phyloP scores from a whole-genome alignment of 2,329 filamentous ascomycete species.

The Microdochium bolleyi region DNA sequence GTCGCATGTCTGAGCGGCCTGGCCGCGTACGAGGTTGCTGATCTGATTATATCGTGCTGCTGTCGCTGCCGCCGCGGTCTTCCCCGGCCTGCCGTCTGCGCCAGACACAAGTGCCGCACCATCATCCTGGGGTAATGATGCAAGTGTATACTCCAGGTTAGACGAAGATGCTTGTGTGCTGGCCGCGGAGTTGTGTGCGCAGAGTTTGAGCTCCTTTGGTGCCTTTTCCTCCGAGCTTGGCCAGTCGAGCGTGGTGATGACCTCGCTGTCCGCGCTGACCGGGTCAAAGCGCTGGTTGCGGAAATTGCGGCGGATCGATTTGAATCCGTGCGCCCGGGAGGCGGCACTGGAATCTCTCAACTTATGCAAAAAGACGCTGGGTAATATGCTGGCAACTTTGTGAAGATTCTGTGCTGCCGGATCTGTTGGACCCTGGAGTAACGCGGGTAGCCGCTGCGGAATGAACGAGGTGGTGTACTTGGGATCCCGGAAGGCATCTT shows the following conservation, averaged over 20 bases:
- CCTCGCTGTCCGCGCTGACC: slow-evolving; percentile 18
- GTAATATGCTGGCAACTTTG: slow-evolving; percentile 47
- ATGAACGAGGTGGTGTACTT: slow-evolving; percentile 65
- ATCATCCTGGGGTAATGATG: background rate
- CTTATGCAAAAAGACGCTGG: background rate
- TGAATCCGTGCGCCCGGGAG: background rate
- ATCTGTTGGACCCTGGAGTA: slow-evolving; percentile 40
- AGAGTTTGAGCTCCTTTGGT: background rate
- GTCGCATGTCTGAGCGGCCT: too few relatives aligned
- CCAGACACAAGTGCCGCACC: slow-evolving; percentile 1
- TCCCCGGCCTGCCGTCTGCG: slow-evolving; percentile 9
- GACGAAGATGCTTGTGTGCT: slow-evolving; percentile 9
- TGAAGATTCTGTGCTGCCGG: slow-evolving; percentile 48
- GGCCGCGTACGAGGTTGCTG: too few relatives aligned
- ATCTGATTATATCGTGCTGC: too few relatives aligned
- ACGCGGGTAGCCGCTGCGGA: slow-evolving; percentile 17
- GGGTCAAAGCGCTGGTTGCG: slow-evolving; percentile 24
- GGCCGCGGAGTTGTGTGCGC: slow-evolving; percentile 1
- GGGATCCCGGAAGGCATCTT: slow-evolving; percentile 53
- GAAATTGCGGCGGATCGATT: slow-evolving; percentile 15
- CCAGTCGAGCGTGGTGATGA: slow-evolving; percentile 9
- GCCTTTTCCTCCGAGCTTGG: slow-evolving; percentile 1
- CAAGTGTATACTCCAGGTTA: background rate
- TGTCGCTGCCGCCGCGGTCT: slow-evolving; percentile 3
- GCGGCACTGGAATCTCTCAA: too few relatives aligned